Evolutionary conservation across 495 filamentous ascomycete species (phyloP).

Genomic region (Aspergillus homomorphus): DNA sequence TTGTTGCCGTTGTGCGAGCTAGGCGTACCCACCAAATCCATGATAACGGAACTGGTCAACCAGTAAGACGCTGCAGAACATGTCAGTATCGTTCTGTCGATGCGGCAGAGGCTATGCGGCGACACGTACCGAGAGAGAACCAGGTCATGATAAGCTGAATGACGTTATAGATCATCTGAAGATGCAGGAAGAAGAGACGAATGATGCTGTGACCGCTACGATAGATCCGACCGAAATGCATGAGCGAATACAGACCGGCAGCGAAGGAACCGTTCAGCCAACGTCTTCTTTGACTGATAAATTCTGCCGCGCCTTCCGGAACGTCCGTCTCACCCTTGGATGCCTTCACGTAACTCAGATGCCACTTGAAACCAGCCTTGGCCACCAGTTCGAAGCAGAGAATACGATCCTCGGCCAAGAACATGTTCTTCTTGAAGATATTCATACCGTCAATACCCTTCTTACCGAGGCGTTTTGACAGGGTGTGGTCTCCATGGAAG

Average conservation of each 20-base stretch:
- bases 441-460: constrained; percentile 99
- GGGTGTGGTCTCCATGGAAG: constrained; percentile 97
- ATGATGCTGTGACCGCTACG: constrained; percentile 93
- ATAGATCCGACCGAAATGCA: constrained; percentile 98
- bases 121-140: constrained; percentile 79
- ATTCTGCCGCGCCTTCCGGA: constrained; percentile 91
- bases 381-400: constrained; percentile 98
- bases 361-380: constrained; percentile 98
- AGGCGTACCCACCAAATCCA: constrained; percentile 86
- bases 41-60: constrained; percentile 92
- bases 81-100: constrained; percentile 4
- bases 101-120: background rate
- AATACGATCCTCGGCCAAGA: constrained; percentile 99
- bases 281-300: constrained; percentile 92
- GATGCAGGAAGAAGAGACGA: constrained; percentile 94
- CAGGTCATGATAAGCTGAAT: constrained; percentile 85
- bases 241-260: constrained; percentile 90
- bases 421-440: constrained; percentile 99
- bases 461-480: constrained; percentile 88
- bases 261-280: constrained; percentile 99
- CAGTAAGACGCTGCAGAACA: constrained; percentile 69
- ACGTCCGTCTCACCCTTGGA: constrained; percentile 99
- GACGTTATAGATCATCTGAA: constrained; percentile 92
- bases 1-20: constrained; percentile 42
- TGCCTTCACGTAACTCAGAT: constrained; percentile 94